These are phyloP conservation scores for Dryadomyces quercivorus DNA, from an alignment of 2,329 filamentous ascomycete genomes.

Conservation along the genomic window DNA sequence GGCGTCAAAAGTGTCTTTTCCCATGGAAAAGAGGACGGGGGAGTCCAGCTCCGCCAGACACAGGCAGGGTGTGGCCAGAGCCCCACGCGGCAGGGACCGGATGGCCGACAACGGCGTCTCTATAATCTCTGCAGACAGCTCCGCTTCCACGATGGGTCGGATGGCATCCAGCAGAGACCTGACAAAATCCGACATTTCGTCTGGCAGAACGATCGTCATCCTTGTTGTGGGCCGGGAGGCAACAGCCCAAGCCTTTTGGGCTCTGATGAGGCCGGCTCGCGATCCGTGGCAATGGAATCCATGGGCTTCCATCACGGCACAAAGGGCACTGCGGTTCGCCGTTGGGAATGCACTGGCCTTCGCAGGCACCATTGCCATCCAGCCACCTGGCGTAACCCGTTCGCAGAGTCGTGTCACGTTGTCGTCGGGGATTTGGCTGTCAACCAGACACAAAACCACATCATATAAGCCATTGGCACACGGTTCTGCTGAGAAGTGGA, in stretches of 20 bases:
- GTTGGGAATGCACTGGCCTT: background rate
- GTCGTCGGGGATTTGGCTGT: background rate
- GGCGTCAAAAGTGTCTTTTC: conserved; percentile 22
- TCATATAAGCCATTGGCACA: background rate
- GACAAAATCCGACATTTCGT: background rate
- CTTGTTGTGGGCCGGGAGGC: background rate
- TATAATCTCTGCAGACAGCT: background rate
- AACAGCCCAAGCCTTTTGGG: background rate
- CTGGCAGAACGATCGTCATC: conserved; percentile 6
- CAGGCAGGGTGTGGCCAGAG: conserved; percentile 23
- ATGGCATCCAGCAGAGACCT: background rate
- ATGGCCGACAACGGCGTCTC: background rate
- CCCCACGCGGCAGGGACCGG: background rate
- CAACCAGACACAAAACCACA: conserved; percentile 3
- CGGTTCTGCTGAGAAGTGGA: background rate
- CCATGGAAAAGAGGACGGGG: conserved; percentile 26
- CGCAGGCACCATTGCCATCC: conserved; percentile 6
- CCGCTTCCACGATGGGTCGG: background rate
- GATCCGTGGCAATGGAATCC: too few species aligned
- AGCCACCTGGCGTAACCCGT: conserved; percentile 2
- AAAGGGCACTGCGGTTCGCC: background rate
- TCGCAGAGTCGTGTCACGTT: background rate
- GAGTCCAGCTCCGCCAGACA: conserved; percentile 30
- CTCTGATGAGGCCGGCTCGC: background rate
- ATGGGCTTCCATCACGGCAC: background rate